Conservation (phyloP, 2,329 filamentous ascomycete species). For the Fusarium equiseti region DNA sequence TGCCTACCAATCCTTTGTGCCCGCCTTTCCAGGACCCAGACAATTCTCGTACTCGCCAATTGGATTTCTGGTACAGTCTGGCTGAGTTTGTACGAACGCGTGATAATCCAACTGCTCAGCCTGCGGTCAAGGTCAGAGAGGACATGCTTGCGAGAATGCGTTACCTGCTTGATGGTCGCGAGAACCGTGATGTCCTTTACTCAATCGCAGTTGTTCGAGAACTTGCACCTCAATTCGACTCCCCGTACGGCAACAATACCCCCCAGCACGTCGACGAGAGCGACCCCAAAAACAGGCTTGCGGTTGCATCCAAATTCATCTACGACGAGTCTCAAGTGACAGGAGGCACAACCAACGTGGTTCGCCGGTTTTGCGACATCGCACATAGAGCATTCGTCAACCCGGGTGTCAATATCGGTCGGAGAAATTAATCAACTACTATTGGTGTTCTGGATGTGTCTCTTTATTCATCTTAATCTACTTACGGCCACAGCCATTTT, state of each 20-base stretch:
- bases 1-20: slow-evolving; percentile 69
- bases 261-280: slow-evolving; percentile 74
- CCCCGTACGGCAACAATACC: slow-evolving; percentile 67
- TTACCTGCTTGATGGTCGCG: slow-evolving; percentile 79
- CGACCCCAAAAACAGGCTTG: slow-evolving; percentile 74
- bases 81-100: slow-evolving; percentile 73
- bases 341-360: slow-evolving; percentile 80
- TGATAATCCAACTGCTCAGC: slow-evolving; percentile 65
- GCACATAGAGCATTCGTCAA: slow-evolving; percentile 70
- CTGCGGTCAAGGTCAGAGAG: slow-evolving; percentile 67
- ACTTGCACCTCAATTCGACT: slow-evolving; percentile 73
- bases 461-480: background rate
- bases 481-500: slow-evolving; percentile 24
- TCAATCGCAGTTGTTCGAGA: slow-evolving; percentile 85
- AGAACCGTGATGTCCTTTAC: slow-evolving; percentile 92
- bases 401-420: slow-evolving; percentile 63
- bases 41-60: slow-evolving; percentile 69
- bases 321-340: slow-evolving; percentile 71
- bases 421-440: slow-evolving; percentile 34
- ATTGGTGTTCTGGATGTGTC: background rate
- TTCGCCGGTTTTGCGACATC: slow-evolving; percentile 77
- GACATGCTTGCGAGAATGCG: slow-evolving; percentile 74
- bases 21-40: slow-evolving; percentile 63
- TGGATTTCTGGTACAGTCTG: slow-evolving; percentile 86
- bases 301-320: slow-evolving; percentile 77